phyloP scores from a whole-genome alignment of 1,139 yeast species.

The Candida mesenterica region DNA sequence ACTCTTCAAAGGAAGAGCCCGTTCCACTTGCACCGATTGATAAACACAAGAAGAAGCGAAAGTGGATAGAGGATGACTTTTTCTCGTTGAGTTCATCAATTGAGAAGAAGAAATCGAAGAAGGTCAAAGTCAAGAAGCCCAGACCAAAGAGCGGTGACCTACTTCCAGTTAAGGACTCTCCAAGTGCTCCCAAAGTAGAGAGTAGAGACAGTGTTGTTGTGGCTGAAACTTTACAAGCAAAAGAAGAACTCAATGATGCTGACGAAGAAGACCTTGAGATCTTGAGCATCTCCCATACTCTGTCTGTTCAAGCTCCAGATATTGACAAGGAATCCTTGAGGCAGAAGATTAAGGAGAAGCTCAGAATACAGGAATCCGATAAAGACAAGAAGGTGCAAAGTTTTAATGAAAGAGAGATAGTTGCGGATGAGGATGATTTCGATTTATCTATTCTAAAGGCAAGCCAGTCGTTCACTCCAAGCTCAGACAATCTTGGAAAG shows the following conservation, averaged over 20 bases:
- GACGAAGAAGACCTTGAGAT: background rate
- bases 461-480: background rate
- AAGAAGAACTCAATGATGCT: background rate
- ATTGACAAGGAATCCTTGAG: no score
- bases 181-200: background rate
- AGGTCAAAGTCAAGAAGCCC: constrained; percentile 17
- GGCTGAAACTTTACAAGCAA: background rate
- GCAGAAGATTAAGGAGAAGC: background rate
- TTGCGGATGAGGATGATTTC: constrained; percentile 13
- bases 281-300: background rate
- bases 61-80: constrained; percentile 17
- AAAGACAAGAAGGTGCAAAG: no score
- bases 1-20: no score
- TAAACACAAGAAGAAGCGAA: constrained; percentile 12
- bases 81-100: constrained; percentile 14
- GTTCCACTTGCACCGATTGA: no score
- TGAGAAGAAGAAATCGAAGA: constrained; percentile 19
- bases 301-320: no score
- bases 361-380: background rate
- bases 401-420: no score
- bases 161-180: background rate
- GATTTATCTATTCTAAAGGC: constrained; percentile 9
- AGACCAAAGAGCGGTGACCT: constrained; percentile 4
- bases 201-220: no score
- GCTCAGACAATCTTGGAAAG: constrained; percentile 1